phyloP scores from a whole-genome alignment of 192 early-diverging fungal genomes.

The Mortierella hygrophila region DNA sequence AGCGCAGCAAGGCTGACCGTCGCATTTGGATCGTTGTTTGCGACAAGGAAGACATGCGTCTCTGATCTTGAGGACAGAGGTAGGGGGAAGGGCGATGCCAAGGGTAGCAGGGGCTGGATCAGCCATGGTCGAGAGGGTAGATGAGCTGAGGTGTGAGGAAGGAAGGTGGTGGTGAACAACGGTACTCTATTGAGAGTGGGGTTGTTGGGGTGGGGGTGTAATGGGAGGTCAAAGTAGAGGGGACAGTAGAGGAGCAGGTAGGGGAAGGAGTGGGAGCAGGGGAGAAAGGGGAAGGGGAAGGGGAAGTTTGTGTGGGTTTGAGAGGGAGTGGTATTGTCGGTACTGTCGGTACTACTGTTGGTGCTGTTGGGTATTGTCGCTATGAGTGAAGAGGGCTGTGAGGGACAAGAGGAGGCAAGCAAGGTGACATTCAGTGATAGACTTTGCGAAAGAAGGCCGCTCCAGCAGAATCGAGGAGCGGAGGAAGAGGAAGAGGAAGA shows the following conservation, averaged over 20 bases:
- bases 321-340: background rate
- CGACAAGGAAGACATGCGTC: conserved; percentile 55
- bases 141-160: background rate
- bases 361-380: too few species aligned
- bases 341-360: too few species aligned
- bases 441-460: background rate
- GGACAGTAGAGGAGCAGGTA: background rate
- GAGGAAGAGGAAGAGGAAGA: background rate
- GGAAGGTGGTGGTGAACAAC: background rate
- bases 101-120: conserved; percentile 44
- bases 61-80: conserved; percentile 53
- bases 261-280: background rate
- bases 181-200: background rate
- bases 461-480: background rate
- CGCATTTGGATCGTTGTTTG: conserved; percentile 54
- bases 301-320: background rate
- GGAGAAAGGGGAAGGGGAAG: too few species aligned
- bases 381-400: background rate
- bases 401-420: background rate
- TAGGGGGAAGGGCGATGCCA: conserved; percentile 47
- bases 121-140: conserved; percentile 16
- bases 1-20: conserved; percentile 47
- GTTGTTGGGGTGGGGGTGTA: background rate
- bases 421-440: background rate
- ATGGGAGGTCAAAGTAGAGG: conserved; percentile 1